Base-by-base conservation (phyloP, 129 eudicot genomes). In the Arctium minus region DNA sequence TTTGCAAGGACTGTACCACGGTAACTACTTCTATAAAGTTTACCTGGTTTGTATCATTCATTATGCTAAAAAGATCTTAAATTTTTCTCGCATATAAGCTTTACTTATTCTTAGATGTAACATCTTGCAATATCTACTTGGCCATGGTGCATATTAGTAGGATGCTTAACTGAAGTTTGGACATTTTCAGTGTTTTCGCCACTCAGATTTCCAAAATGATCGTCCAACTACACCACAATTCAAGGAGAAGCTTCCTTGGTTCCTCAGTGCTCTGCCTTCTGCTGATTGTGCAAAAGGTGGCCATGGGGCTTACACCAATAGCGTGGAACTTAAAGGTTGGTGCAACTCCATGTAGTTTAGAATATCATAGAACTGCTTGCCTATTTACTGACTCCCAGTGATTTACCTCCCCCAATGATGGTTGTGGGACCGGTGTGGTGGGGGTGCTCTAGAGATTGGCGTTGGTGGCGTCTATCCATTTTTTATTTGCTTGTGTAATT, bases 271-370 rank as follows among this genome's bases (percentile, higher is more conserved):
- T 73, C 84, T 96, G 48, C 99, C 99, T 72, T 96, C 99, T 13
- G 89, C 95, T 72, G 97, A 93, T 85, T 96, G 99, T 93, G 97
- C 99, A 38, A 96, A 96, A 93, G 99, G 99, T 79, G 99, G 99
- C 78, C 96, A 92, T 83, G 99, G 99, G 68, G 99, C 99, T 73
- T 96, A 96, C 84, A 93, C 96, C 33, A 86, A 78, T 80, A 92
- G 86, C 73, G 96, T 96, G 84, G 94, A 93, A 69, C 92, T 96
- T 74, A 79, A 87, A 56, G 97, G 99, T 96, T 77, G 33, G 89
- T 62, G 35, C n/a, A 48, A 30, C 48, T 81, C 38, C 83, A 73
- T 72, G 2, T 17, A 29, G 35, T 44, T 30, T 42, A 53, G 15
- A 33, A 33, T 33, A 44, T 44, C 12, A 44, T 44, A 44, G 10